Conservation (phyloP, 2,329 filamentous ascomycete genomes). For the Graphium sp. region DNA sequence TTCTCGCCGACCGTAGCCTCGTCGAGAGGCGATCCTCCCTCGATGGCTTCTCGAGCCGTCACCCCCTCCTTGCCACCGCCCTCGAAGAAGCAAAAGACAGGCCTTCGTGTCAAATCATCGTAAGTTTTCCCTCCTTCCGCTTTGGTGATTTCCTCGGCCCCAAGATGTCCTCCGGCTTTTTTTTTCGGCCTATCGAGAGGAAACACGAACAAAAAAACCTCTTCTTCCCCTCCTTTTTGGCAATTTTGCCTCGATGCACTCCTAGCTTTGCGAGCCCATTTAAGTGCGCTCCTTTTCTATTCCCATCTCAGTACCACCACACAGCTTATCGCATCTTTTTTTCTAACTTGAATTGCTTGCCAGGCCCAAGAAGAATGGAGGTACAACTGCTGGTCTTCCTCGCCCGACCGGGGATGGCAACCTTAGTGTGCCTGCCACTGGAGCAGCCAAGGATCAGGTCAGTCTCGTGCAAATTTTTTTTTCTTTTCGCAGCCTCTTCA, state of each 20-base stretch:
- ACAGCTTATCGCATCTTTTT: constrained; percentile 10
- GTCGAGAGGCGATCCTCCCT: constrained; percentile 27
- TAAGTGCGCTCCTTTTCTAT: background rate
- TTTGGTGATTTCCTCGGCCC: background rate
- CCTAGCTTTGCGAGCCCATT: too few relatives aligned
- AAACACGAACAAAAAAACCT: too few relatives aligned
- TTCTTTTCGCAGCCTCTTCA: background rate
- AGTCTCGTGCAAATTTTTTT: constrained; percentile 10
- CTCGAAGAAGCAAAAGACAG: constrained; percentile 41
- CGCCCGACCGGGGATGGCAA: constrained; percentile 40
- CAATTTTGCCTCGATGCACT: too few relatives aligned
- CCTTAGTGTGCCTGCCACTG: constrained; percentile 1
- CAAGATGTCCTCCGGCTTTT: background rate
- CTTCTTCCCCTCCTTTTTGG: too few relatives aligned
- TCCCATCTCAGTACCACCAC: constrained; percentile 5
- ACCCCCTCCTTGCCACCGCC: constrained; percentile 40
- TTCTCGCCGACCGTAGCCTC: constrained; percentile 33
- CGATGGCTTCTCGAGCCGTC: constrained; percentile 37
- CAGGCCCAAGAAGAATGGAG: constrained; percentile 63
- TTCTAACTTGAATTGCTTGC: too few relatives aligned
- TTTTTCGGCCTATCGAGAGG: too few relatives aligned
- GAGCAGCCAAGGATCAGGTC: constrained; percentile 27
- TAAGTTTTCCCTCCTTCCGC: constrained; percentile 24
- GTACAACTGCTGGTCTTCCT: constrained; percentile 51
- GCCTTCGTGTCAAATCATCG: constrained; percentile 53